Base-by-base conservation (phyloP, 257 asterid species). In the Solanum microdontum region DNA sequence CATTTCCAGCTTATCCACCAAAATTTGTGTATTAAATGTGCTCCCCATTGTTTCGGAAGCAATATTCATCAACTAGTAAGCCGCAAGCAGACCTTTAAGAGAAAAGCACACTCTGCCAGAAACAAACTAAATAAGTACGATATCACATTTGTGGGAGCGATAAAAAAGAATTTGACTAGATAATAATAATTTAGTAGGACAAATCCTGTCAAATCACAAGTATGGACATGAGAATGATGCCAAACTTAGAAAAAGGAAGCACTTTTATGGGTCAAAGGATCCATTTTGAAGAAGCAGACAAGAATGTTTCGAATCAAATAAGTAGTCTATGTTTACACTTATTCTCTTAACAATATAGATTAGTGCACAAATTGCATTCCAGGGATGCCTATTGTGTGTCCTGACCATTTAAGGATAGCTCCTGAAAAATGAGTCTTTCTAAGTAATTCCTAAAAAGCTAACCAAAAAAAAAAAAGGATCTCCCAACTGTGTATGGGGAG, bases 1-100 rank as follows among this genome's bases (percentile, higher is more conserved):
- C 93, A 94, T 94, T 43, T 94, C 90, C 85, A 97, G 95, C 94
- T 97, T 97, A 4, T 96, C 99, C 90, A 91, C 94, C 94, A 97
- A 88, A 89, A 97, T 96, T 86, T 93, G 98, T 2, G 98, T 93
- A 92, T 96, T 96, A 89, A 96, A 97, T 88, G 92, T 85, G 92
- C 96, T 94, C 74, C 95, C 98, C 99, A 97, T 97, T 89, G 90
- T 88, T 88, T 84, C 91, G 36, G 30, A 68, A 85, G 74, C 76
- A 75, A 84, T 86, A 87, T 70, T 79, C 32, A 73, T 89, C 83
- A 88, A 87, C 87, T 87, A 87, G 48, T 70, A 87, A 87, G 89
- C 73, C 87, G 58, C 88, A 85, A 80, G 89, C 90, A 88, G 90
- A 80, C 88, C 86, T 89, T 83, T 39, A 45, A 58, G 32, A 66